Conservation (phyloP, 2,329 filamentous ascomycete genomes). For the Cytospora piceae region DNA sequence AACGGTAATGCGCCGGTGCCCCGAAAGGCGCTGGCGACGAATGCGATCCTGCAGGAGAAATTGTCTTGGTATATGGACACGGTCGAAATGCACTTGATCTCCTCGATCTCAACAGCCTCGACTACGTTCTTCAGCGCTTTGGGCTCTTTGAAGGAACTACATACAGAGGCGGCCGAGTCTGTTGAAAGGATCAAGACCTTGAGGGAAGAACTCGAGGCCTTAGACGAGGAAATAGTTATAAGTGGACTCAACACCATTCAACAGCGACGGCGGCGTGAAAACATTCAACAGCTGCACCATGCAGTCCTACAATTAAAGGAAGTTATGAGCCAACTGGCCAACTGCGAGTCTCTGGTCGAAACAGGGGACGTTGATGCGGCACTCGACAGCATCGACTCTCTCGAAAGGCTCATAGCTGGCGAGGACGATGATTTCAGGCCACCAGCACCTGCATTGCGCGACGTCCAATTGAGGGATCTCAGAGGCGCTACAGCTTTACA, state of each 20-base stretch:
- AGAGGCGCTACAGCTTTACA: constrained; percentile 78
- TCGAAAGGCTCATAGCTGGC: constrained; percentile 82
- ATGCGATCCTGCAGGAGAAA: constrained; percentile 97
- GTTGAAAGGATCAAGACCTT: constrained; percentile 83
- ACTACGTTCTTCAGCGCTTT: constrained; percentile 95
- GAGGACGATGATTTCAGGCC: constrained; percentile 50
- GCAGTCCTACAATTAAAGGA: constrained; percentile 81
- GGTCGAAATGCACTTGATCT: constrained; percentile 94
- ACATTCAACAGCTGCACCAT: constrained; percentile 79
- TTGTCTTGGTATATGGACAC: constrained; percentile 99
- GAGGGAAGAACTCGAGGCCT: constrained; percentile 74
- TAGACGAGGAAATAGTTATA: constrained; percentile 86
- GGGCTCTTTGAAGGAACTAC: constrained; percentile 86
- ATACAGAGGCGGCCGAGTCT: constrained; percentile 89
- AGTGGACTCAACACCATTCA: constrained; percentile 85
- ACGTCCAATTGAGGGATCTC: constrained; percentile 65
- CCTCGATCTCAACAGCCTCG: constrained; percentile 92
- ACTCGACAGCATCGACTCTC: constrained; percentile 72
- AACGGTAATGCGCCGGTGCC: constrained; percentile 65
- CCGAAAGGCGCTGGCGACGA: constrained; percentile 88
- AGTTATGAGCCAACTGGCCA: constrained; percentile 74
- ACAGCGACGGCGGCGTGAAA: constrained; percentile 79
- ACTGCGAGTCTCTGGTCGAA: constrained; percentile 82
- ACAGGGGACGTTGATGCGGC: constrained; percentile 82
- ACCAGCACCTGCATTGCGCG: constrained; percentile 29